These are phyloP conservation scores for Grammothele lineata DNA, from an alignment of 768 basidiomycete species.

Conservation along the genomic window DNA sequence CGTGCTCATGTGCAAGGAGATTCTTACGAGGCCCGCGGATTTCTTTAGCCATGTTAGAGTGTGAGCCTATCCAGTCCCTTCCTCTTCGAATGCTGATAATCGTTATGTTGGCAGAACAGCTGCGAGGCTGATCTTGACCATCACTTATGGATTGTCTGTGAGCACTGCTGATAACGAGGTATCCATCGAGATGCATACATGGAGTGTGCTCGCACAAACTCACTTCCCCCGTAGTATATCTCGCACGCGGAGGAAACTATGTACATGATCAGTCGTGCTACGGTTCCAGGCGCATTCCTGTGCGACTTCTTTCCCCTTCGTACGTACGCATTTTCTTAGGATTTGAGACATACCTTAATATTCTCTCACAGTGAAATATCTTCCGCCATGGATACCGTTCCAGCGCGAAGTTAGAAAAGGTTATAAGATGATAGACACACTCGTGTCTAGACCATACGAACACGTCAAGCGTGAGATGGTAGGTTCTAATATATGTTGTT, in stretches of 20 bases:
- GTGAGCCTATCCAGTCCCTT: constrained; percentile 5
- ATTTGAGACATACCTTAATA: neutral
- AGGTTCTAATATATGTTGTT: too few species aligned
- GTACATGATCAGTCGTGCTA: constrained; percentile 27
- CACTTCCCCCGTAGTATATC: constrained; percentile 34
- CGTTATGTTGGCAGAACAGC: constrained; percentile 2
- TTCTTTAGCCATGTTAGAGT: constrained; percentile 9
- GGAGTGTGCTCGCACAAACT: too few species aligned
- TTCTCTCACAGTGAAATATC: constrained; percentile 15
- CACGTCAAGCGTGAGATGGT: constrained; percentile 21
- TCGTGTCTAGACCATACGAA: constrained; percentile 19
- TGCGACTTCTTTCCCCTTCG: constrained; percentile 24
- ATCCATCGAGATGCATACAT: too few species aligned
- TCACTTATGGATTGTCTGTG: constrained; percentile 6
- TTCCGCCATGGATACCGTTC: constrained; percentile 27
- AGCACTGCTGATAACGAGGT: constrained; percentile 9
- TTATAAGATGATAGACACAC: constrained; percentile 7
- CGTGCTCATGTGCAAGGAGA: constrained; percentile 10
- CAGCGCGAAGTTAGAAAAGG: constrained; percentile 15
- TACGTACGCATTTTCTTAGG: neutral
- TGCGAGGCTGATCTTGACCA: constrained; percentile 1
- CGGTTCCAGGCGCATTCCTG: constrained; percentile 37
- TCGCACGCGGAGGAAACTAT: constrained; percentile 34
- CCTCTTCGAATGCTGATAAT: too few species aligned
- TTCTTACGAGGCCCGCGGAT: constrained; percentile 3